These are phyloP conservation scores for Alternaria sp. DNA, from an alignment of 2,329 filamentous ascomycete species.

Conservation along the genomic window DNA sequence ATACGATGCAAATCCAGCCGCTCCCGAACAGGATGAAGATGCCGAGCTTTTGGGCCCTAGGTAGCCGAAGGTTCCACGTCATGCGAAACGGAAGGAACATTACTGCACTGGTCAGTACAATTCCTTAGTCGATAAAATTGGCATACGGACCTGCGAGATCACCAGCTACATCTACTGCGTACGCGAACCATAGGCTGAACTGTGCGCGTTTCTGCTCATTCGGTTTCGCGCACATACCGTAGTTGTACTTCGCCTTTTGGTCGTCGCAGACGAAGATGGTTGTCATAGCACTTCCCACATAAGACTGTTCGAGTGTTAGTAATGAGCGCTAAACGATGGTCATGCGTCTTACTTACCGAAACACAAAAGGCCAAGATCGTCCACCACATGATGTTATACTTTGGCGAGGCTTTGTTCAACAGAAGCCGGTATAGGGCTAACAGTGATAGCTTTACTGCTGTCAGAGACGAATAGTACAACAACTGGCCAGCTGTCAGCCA, in stretches of 20 bases:
- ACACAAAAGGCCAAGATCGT: conserved; percentile 36
- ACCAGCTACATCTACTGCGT: conserved; percentile 42
- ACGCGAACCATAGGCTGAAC: conserved; percentile 44
- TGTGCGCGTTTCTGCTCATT: conserved; percentile 13
- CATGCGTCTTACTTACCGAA: not conserved
- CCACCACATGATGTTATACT: conserved; percentile 47
- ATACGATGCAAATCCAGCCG: not conserved
- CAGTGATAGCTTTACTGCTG: conserved; percentile 12
- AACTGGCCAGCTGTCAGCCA: conserved; percentile 48
- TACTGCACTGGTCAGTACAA: conserved; percentile 21
- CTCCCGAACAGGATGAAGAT: conserved; percentile 34
- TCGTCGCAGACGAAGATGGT: conserved; percentile 46
- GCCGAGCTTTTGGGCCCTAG: conserved; percentile 37
- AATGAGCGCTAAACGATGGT: not conserved
- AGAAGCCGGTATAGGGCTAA: conserved; percentile 48
- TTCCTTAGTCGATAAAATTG: accelerated
- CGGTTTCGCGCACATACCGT: conserved; percentile 28
- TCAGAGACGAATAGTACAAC: conserved; percentile 18
- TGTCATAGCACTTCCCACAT: conserved; percentile 45
- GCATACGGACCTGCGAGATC: conserved; percentile 37
- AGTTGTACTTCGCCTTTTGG: conserved; percentile 47
- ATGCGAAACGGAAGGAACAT: conserved; percentile 46
- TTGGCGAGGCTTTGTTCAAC: conserved; percentile 21
- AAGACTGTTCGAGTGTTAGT: conserved; percentile 30
- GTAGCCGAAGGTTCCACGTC: conserved; percentile 47